A percentile compares a stretch with the other conserved stretches of the same genome.
phyloP scores from a whole-genome alignment of 768 basidiomycete genomes.

The Mycena polygramma region DNA sequence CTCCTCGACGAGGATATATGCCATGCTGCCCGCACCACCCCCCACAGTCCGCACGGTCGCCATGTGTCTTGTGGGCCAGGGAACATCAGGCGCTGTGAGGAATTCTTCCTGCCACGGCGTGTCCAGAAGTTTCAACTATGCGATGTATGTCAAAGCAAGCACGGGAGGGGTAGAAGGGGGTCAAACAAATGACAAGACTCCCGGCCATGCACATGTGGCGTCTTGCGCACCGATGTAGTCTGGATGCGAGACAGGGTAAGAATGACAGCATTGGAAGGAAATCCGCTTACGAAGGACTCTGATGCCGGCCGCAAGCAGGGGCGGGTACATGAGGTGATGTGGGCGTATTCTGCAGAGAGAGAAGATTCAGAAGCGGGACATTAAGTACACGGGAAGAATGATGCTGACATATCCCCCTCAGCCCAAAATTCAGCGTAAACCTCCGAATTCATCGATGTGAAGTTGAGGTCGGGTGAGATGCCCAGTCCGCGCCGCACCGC shows the following conservation, averaged over 20 bases:
- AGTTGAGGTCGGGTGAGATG: constrained; percentile 34
- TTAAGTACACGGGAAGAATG: neutral
- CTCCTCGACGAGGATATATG: constrained; percentile 45
- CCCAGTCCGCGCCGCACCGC: constrained; percentile 31
- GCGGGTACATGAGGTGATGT: constrained; percentile 43
- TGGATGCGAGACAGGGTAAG: constrained; percentile 13
- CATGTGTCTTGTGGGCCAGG: constrained; percentile 41
- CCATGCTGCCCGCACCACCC: constrained; percentile 48
- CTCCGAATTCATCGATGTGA: constrained; percentile 30
- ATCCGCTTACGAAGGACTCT: constrained; percentile 41
- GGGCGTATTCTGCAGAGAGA: neutral
- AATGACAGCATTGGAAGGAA: neutral
- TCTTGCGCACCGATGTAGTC: constrained; percentile 47
- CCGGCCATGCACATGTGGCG: constrained; percentile 46
- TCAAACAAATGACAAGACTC: constrained; percentile 44
- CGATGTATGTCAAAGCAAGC: too few species aligned
- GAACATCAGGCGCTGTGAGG: constrained; percentile 41
- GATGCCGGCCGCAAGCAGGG: constrained; percentile 43
- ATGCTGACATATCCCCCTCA: constrained; percentile 39
- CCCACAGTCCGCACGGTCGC: constrained; percentile 45
- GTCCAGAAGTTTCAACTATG: constrained; percentile 42
- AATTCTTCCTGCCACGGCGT: constrained; percentile 45
- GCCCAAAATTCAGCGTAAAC: constrained; percentile 34
- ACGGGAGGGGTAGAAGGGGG: too few species aligned
- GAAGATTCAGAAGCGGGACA: neutral